Conservation (phyloP, 345 rosid genomes). For the Salix brachista region DNA sequence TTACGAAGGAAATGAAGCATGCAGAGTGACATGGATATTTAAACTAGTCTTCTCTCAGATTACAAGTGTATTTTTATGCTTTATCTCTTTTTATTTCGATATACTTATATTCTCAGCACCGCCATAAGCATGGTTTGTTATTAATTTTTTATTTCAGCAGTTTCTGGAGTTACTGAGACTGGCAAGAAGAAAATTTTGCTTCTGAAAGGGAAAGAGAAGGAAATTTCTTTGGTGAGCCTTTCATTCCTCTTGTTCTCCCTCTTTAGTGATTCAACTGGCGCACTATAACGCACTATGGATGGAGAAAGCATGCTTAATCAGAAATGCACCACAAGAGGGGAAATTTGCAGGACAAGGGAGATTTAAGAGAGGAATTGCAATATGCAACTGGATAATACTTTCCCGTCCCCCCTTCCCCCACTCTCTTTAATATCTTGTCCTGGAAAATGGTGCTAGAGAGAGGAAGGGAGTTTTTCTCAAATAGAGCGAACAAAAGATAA, state of each 20-base stretch:
- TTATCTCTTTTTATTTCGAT: not conserved
- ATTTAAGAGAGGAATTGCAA: not conserved
- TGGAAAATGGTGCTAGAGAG: not conserved
- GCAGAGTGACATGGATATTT: not conserved
- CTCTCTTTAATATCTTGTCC: not conserved
- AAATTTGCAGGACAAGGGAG: not conserved
- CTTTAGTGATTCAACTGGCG: not conserved
- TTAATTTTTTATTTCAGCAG: constrained; percentile 33
- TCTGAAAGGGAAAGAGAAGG: constrained; percentile 60
- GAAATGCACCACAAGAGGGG: not conserved
- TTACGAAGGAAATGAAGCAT: not conserved
- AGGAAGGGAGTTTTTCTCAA: not conserved
- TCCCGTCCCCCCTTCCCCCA: not conserved
- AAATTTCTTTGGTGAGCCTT: constrained; percentile 45
- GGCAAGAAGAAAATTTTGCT: constrained; percentile 56
- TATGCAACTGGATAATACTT: not conserved
- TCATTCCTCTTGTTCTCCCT: constrained; percentile 6
- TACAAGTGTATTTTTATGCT: not conserved
- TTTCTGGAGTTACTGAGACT: constrained; percentile 30
- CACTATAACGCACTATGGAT: not conserved
- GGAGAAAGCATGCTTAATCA: not conserved
- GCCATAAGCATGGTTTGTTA: not conserved
- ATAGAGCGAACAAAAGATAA: not conserved
- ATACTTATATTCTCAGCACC: not conserved
- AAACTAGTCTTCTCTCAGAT: not conserved